A percentile compares a stretch with the other conserved stretches of the same genome.
Conservation (phyloP, 306 rosid species). For the Macrotyloma uniflorum region DNA sequence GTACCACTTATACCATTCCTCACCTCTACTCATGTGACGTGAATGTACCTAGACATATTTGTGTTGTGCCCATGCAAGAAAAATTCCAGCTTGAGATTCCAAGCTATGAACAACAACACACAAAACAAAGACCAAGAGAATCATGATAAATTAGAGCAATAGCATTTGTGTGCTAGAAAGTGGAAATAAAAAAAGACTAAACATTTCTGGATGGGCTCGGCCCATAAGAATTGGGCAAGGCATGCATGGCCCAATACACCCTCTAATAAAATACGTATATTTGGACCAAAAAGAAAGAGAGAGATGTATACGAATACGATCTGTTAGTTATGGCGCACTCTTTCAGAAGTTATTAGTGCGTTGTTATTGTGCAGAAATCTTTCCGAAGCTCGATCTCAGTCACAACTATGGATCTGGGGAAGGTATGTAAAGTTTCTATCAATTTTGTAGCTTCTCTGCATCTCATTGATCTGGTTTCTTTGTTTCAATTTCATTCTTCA, state of each 20-base stretch:
- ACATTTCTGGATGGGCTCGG: neutral
- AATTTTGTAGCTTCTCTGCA: neutral
- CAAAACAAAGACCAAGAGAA: neutral
- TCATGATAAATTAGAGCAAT: neutral
- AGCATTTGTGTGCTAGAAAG: neutral
- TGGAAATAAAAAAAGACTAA: neutral
- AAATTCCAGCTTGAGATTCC: neutral
- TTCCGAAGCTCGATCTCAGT: neutral
- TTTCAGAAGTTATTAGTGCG: neutral
- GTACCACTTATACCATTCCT: neutral
- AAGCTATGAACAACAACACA: neutral
- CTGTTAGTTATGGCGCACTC: neutral
- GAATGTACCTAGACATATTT: neutral
- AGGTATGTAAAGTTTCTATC: slow-evolving; percentile 24
- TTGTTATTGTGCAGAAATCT: neutral
- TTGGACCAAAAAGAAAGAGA: too few species aligned
- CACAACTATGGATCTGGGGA: slow-evolving; percentile 41
- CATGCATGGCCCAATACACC: neutral
- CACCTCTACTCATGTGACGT: neutral
- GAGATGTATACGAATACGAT: neutral
- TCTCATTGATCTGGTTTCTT: neutral
- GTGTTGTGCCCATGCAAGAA: neutral
- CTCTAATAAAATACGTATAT: neutral
- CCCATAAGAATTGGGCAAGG: neutral
- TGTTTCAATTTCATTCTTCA: too few species aligned